phyloP scores from a whole-genome alignment of 192 early-diverging fungal species.

The Mortierella antarctica region DNA sequence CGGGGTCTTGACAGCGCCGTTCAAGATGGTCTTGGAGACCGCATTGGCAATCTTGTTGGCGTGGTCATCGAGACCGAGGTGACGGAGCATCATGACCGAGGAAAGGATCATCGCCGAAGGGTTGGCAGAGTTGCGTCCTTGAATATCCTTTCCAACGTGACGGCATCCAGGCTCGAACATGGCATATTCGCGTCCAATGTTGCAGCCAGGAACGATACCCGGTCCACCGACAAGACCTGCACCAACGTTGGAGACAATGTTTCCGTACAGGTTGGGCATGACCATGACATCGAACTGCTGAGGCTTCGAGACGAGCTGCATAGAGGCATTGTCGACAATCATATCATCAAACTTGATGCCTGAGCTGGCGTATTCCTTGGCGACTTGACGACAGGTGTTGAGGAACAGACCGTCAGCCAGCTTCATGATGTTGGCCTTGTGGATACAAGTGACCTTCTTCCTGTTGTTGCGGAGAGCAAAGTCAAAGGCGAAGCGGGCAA shows the following conservation, averaged over 20 bases:
- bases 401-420: constrained; percentile 97
- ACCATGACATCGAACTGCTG: constrained; percentile 99
- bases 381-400: constrained; percentile 92
- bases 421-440: constrained; percentile 99
- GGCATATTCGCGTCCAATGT: constrained; percentile 96
- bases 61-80: constrained; percentile 88
- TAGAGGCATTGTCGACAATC: constrained; percentile 99
- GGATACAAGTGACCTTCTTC: constrained; percentile 97
- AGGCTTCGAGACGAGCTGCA: constrained; percentile 98
- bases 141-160: constrained; percentile 96
- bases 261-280: constrained; percentile 99
- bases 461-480: constrained; percentile 96
- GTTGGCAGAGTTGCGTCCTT: constrained; percentile 95
- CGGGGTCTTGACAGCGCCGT: constrained; percentile 79
- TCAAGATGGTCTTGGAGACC: constrained; percentile 86
- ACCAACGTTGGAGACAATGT: constrained; percentile 98
- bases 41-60: constrained; percentile 92
- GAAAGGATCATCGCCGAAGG: constrained; percentile 93
- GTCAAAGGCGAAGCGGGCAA: constrained; percentile 98
- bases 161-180: constrained; percentile 98
- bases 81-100: constrained; percentile 95
- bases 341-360: constrained; percentile 96
- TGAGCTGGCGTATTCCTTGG: constrained; percentile 87
- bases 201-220: constrained; percentile 95
- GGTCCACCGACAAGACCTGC: constrained; percentile 95